Evolutionary conservation across 805 yeast genomes (phyloP).

Genomic region (Wickerhamiella kazuoi): DNA sequence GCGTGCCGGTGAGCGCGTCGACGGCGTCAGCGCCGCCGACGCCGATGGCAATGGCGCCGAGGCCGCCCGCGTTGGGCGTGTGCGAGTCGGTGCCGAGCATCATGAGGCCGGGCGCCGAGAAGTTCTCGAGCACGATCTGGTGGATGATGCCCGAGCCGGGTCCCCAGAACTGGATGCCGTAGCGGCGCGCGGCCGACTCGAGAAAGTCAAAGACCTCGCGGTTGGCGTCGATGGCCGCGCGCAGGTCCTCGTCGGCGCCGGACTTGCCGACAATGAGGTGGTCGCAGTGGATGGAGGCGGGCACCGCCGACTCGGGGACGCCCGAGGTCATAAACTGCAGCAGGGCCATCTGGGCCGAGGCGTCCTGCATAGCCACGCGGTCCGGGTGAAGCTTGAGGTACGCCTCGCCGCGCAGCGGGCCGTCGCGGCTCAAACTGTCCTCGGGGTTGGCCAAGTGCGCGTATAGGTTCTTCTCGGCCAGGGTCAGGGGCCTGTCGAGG

Average conservation of each 20-base stretch:
- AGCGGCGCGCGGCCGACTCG: slow-evolving; percentile 80
- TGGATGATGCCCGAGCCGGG: slow-evolving; percentile 99
- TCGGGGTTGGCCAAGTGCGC: slow-evolving; percentile 84
- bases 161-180: slow-evolving; percentile 97
- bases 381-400: slow-evolving; percentile 91
- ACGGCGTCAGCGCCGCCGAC: slow-evolving; percentile 99
- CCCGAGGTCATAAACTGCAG: slow-evolving; percentile 97
- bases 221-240: slow-evolving; percentile 65
- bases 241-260: slow-evolving; percentile 74
- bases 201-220: slow-evolving; percentile 92
- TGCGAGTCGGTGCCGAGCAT: slow-evolving; percentile 98
- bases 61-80: slow-evolving; percentile 98
- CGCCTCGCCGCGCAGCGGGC: slow-evolving; percentile 62
- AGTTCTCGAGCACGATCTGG: slow-evolving; percentile 93
- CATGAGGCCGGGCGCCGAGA: slow-evolving; percentile 90
- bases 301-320: slow-evolving; percentile 70
- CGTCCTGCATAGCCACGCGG: slow-evolving; percentile 99
- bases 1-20: slow-evolving; percentile 89
- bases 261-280: slow-evolving; percentile 94
- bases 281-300: slow-evolving; percentile 94
- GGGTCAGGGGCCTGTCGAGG: slow-evolving; percentile 63
- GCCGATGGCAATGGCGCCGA: slow-evolving; percentile 97
- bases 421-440: slow-evolving; percentile 43
- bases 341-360: slow-evolving; percentile 99
- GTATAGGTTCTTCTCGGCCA: slow-evolving; percentile 87